Evolutionary conservation across 2,329 filamentous ascomycete genomes (phyloP).

Genomic region (Colletotrichum incanum): DNA sequence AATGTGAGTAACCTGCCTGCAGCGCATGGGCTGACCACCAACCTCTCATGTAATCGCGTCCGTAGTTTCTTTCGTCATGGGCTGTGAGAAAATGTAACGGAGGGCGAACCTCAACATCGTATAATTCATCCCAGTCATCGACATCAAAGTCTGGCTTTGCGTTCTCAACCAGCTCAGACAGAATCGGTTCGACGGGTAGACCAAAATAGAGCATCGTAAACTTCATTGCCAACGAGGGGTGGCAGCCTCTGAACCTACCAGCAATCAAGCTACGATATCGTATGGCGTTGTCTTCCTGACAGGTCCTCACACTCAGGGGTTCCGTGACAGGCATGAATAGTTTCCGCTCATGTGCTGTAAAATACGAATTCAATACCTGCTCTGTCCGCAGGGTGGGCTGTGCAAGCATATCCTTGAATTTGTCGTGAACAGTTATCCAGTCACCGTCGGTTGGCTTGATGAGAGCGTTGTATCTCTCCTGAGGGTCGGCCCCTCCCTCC

Average conservation of each 20-base stretch:
- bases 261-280: constrained; percentile 51
- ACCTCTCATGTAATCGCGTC: constrained; percentile 45
- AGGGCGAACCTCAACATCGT: constrained; percentile 45
- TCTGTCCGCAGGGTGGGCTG: constrained; percentile 46
- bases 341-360: constrained; percentile 53
- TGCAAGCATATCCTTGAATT: constrained; percentile 51
- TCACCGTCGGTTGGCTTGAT: constrained; percentile 46
- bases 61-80: constrained; percentile 51
- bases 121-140: constrained; percentile 44
- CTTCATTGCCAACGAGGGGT: constrained; percentile 56
- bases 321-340: constrained; percentile 51
- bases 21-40: too few relatives aligned
- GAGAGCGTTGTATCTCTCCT: constrained; percentile 44
- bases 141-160: constrained; percentile 48
- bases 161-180: constrained; percentile 40
- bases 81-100: constrained; percentile 54
- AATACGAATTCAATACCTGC: constrained; percentile 52
- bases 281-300: constrained; percentile 52
- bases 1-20: neutral
- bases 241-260: constrained; percentile 50
- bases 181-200: constrained; percentile 59
- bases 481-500: constrained; percentile 4
- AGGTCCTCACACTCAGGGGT: constrained; percentile 48
- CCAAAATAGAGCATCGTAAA: constrained; percentile 65
- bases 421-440: constrained; percentile 48